A percentile compares a stretch with the other conserved stretches of the same genome.
Evolutionary conservation across 106 monocot genomes (phyloP).

Genomic region (Dendrobium chrysotoxum): DNA sequence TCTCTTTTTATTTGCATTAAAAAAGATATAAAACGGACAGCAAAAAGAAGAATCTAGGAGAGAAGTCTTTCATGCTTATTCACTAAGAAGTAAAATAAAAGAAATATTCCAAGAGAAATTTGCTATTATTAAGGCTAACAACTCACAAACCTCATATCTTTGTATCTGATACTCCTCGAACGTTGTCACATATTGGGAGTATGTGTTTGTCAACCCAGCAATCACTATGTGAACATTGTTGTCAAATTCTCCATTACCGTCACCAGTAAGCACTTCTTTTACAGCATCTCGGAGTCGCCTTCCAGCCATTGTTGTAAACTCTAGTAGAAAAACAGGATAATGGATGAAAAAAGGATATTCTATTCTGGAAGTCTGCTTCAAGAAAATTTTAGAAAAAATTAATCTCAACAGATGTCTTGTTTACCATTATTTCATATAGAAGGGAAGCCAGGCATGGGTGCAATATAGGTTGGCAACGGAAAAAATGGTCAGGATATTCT

Average conservation of each 20-base stretch:
- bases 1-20: no score
- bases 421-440: no score
- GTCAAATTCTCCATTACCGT: conserved; percentile 39
- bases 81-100: no score
- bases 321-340: conserved; percentile 23
- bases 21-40: no score
- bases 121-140: neutral
- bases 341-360: neutral
- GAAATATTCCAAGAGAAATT: no score
- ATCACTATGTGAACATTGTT: conserved; percentile 57
- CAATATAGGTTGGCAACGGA: no score
- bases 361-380: neutral
- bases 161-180: conserved; percentile 86
- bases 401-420: no score
- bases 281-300: conserved; percentile 84
- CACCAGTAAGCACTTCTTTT: conserved; percentile 36
- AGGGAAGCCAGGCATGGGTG: no score
- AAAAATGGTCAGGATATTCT: no score
- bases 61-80: no score
- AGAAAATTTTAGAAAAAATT: no score
- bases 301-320: conserved; percentile 95
- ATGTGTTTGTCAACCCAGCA: conserved; percentile 88
- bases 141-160: conserved; percentile 68
- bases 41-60: no score
- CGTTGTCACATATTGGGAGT: conserved; percentile 90